Conservation (phyloP, 2,329 filamentous ascomycete species). For the Cytospora mali region DNA sequence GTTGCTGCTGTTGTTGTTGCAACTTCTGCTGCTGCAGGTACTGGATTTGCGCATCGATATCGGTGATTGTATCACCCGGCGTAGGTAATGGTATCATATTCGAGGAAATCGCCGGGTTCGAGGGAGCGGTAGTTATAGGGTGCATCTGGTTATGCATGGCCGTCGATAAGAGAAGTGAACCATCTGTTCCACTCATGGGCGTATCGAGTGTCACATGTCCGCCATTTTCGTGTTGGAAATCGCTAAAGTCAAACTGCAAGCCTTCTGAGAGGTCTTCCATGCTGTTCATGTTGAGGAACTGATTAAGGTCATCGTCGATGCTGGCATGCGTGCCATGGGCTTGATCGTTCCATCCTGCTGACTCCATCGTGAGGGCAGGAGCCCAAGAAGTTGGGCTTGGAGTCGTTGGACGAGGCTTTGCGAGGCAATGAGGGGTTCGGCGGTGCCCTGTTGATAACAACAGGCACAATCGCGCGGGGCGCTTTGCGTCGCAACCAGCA, state of each 20-base stretch:
- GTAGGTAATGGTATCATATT: slow-evolving; percentile 50
- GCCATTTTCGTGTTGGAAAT: slow-evolving; percentile 49
- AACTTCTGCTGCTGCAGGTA: slow-evolving; percentile 66
- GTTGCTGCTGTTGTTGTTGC: slow-evolving; percentile 60
- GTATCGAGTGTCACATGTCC: slow-evolving; percentile 50
- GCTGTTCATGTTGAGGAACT: slow-evolving; percentile 63
- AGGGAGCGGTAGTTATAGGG: slow-evolving; percentile 50
- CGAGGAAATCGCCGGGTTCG: slow-evolving; percentile 50
- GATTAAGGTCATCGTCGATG: slow-evolving; percentile 64
- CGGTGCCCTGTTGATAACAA: background rate
- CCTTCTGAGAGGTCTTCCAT: slow-evolving; percentile 57
- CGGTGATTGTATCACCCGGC: slow-evolving; percentile 56
- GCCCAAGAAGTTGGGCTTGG: slow-evolving; percentile 3
- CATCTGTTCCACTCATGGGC: slow-evolving; percentile 51
- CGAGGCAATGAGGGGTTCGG: background rate
- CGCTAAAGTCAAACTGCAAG: slow-evolving; percentile 62
- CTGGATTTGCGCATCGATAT: slow-evolving; percentile 67
- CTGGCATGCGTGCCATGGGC: slow-evolving; percentile 56
- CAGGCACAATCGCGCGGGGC: slow-evolving; percentile 13
- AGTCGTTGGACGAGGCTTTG: slow-evolving; percentile 12
- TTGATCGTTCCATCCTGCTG: slow-evolving; percentile 57
- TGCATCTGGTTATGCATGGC: slow-evolving; percentile 50
- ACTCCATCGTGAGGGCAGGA: slow-evolving; percentile 52
- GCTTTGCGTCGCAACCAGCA: slow-evolving; percentile 20
- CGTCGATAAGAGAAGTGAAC: slow-evolving; percentile 41